These are phyloP conservation scores for Lepidium campestre DNA, from an alignment of 441 rosid genomes.

Conservation along the genomic window DNA sequence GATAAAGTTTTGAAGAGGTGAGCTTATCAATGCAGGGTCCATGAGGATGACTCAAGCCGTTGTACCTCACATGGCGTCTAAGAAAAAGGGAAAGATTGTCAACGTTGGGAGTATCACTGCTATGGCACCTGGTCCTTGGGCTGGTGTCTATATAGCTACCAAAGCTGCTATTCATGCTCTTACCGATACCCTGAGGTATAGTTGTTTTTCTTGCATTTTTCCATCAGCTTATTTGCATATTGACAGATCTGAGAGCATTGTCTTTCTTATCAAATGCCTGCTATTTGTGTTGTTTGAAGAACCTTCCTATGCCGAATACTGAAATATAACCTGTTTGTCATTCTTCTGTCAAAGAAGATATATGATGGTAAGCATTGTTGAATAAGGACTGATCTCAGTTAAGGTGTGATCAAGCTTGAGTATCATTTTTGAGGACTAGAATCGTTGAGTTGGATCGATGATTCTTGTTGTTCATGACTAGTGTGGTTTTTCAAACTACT, in stretches of 20 bases:
- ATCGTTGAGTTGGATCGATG: not conserved
- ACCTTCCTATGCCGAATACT: not conserved
- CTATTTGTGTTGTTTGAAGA: not conserved
- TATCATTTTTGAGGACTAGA: not conserved
- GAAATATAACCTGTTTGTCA: not conserved
- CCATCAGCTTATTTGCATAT: too few species aligned
- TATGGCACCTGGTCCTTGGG: conserved; percentile 64
- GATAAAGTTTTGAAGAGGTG: not conserved
- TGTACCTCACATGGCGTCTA: conserved; percentile 76
- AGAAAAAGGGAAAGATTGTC: conserved; percentile 66
- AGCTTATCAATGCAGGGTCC: conserved; percentile 24
- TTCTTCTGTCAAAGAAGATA: not conserved
- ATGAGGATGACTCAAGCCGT: conserved; percentile 79
- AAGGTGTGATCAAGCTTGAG: not conserved
- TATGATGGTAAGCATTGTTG: not conserved
- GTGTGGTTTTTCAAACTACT: not conserved
- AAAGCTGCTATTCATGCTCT: conserved; percentile 83
- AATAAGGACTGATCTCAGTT: not conserved
- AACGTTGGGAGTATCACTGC: conserved; percentile 70
- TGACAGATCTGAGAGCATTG: too few species aligned
- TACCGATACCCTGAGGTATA: conserved; percentile 60
- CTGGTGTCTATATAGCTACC: conserved; percentile 69
- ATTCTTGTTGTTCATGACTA: not conserved
- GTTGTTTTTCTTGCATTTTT: too few species aligned
- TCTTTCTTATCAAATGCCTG: not conserved